Percentiles rank a stretch among this genome's conserved stretches.
Conservation (phyloP, 1,284 basidiomycete genomes). For the Somion occarium region DNA sequence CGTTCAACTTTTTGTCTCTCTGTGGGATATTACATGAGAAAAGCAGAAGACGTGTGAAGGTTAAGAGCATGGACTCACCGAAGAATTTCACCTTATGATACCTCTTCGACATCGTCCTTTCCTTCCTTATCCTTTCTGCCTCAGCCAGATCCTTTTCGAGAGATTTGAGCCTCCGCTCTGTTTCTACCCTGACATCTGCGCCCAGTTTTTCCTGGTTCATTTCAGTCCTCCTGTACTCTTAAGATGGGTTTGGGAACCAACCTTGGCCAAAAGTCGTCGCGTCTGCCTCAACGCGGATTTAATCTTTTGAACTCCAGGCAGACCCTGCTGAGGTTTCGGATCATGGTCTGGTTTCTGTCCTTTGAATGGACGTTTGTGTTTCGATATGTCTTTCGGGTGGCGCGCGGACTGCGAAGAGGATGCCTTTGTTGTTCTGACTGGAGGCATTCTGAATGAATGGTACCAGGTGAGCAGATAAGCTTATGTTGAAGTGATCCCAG, state of each 20-base stretch:
- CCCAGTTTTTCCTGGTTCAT: slow-evolving; percentile 71
- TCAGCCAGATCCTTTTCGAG: slow-evolving; percentile 72
- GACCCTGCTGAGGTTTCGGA: slow-evolving; percentile 7
- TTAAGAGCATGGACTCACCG: slow-evolving; percentile 42
- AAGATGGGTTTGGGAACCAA: slow-evolving; percentile 30
- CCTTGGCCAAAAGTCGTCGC: slow-evolving; percentile 72
- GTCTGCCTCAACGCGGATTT: slow-evolving; percentile 80
- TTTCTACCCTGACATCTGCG: slow-evolving; percentile 72
- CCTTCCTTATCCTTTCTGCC: slow-evolving; percentile 56
- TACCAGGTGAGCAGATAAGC: too few species aligned
- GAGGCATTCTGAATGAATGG: not conserved
- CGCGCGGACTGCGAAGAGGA: not conserved
- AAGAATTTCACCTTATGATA: slow-evolving; percentile 92
- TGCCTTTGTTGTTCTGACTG: slow-evolving; percentile 2
- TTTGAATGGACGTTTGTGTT: not conserved
- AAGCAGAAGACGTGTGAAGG: not conserved
- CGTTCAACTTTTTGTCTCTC: slow-evolving; percentile 80
- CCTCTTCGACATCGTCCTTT: slow-evolving; percentile 63
- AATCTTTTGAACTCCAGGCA: slow-evolving; percentile 71
- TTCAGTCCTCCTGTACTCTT: not conserved
- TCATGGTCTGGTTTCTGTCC: not conserved
- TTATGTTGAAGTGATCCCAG: too few species aligned
- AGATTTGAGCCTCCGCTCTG: slow-evolving; percentile 70
- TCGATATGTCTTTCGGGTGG: not conserved
- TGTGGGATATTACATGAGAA: too few species aligned